Conservation (phyloP, 78 protist genomes). For the Isochrysis galbana region DNA sequence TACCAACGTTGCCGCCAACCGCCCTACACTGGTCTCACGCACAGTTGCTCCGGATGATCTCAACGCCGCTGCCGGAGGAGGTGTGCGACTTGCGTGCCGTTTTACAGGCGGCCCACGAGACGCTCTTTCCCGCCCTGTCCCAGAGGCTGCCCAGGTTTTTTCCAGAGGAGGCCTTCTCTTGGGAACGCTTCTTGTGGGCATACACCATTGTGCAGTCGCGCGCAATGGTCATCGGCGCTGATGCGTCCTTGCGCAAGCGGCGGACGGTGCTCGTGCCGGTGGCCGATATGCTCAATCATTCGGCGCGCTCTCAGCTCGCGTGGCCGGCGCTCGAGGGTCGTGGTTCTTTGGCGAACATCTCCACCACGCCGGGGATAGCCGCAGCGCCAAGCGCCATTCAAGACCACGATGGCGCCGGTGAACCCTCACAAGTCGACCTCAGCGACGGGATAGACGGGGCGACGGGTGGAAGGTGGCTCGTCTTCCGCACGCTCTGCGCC, state of each 20-base stretch:
- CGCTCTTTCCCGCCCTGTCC: background rate
- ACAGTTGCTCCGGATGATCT: background rate
- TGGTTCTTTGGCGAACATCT: too few relatives aligned
- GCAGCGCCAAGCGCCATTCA: too few relatives aligned
- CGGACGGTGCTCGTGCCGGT: background rate
- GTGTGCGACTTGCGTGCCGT: background rate
- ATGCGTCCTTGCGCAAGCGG: background rate
- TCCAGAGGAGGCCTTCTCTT: background rate
- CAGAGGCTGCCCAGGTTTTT: background rate
- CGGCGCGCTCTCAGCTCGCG: background rate
- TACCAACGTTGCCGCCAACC: background rate
- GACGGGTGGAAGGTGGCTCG: background rate
- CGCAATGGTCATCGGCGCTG: background rate
- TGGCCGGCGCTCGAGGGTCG: background rate
- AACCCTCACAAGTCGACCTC: too few relatives aligned
- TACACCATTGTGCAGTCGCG: background rate
- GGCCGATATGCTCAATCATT: background rate
- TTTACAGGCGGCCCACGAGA: background rate
- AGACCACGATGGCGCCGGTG: too few relatives aligned
- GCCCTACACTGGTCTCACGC: background rate
- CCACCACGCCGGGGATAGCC: too few relatives aligned
- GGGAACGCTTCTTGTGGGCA: background rate
- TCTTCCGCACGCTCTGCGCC: background rate
- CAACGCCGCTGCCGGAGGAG: background rate
- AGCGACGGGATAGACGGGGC: too few relatives aligned